These are phyloP conservation scores for Panaeolus cyanescens DNA, from an alignment of 768 basidiomycete genomes.

Conservation along the genomic window DNA sequence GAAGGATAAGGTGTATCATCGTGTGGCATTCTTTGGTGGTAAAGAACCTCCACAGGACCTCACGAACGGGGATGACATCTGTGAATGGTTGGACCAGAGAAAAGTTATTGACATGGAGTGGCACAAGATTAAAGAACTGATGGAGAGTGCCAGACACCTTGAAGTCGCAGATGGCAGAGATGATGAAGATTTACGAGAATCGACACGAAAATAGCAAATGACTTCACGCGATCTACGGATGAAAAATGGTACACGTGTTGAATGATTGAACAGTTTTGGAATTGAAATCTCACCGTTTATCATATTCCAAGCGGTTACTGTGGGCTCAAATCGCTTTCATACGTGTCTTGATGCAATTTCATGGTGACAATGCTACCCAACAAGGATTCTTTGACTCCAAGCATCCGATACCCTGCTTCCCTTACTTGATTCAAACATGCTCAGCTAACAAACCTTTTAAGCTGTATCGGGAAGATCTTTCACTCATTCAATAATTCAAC, in stretches of 20 bases:
- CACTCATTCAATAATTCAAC: neutral
- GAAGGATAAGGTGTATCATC: slow-evolving; percentile 50
- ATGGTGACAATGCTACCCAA: too few relatives aligned
- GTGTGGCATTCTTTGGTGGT: slow-evolving; percentile 56
- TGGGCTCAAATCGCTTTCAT: neutral
- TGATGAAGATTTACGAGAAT: slow-evolving; percentile 27
- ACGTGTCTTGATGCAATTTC: neutral
- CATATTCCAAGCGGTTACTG: neutral
- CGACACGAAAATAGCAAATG: slow-evolving; percentile 33
- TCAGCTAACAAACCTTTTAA: neutral
- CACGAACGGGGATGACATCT: slow-evolving; percentile 73
- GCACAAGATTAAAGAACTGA: slow-evolving; percentile 69
- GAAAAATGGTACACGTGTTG: slow-evolving; percentile 26
- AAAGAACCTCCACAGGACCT: slow-evolving; percentile 65
- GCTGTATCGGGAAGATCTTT: slow-evolving; percentile 4
- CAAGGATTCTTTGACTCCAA: neutral
- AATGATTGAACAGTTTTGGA: neutral
- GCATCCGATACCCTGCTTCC: neutral
- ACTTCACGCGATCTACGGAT: slow-evolving; percentile 43
- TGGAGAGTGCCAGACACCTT: slow-evolving; percentile 70
- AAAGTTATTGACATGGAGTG: slow-evolving; percentile 69
- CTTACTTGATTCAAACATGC: neutral
- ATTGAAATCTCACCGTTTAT: neutral
- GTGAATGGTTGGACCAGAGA: slow-evolving; percentile 79
- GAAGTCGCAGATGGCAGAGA: slow-evolving; percentile 51